Conservation (phyloP, 169 alveolate genomes). For the Plasmodium ovale region DNA sequence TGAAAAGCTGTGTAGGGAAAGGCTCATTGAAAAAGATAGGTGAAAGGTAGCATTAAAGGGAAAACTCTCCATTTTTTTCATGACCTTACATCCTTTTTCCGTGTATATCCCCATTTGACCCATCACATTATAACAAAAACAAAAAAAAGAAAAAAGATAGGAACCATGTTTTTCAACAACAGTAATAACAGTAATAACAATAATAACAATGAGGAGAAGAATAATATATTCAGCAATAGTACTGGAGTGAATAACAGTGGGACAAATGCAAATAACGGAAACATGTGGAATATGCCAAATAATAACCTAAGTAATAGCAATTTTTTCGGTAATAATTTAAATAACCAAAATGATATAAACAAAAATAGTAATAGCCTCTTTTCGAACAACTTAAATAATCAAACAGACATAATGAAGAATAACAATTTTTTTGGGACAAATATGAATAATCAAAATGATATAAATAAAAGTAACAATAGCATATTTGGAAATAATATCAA, state of each 20-base stretch:
- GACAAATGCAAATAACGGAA: slow-evolving; percentile 16
- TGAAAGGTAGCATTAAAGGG: too few species aligned
- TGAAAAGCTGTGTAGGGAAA: not conserved
- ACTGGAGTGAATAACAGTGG: slow-evolving; percentile 52
- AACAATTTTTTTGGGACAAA: slow-evolving; percentile 11
- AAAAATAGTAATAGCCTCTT: not conserved
- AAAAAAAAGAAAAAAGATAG: too few species aligned
- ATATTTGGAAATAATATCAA: slow-evolving; percentile 3
- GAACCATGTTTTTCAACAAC: slow-evolving; percentile 54
- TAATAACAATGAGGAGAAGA: slow-evolving; percentile 39
- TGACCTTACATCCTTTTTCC: too few species aligned
- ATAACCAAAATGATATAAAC: slow-evolving; percentile 3
- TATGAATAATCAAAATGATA: slow-evolving; percentile 18
- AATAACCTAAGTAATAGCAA: slow-evolving; percentile 44
- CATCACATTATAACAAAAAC: not conserved
- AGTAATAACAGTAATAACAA: slow-evolving; percentile 24
- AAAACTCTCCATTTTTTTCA: too few species aligned
- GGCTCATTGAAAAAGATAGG: too few species aligned
- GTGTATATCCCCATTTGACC: too few species aligned
- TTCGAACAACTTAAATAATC: not conserved
- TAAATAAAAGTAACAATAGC: slow-evolving; percentile 10
- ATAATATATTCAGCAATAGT: slow-evolving; percentile 49
- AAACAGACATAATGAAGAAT: slow-evolving; percentile 5
- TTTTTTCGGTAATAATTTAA: slow-evolving; percentile 30
- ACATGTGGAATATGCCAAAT: slow-evolving; percentile 68